phyloP scores from a whole-genome alignment of 257 asterid species.

The Sherardia arvensis region DNA sequence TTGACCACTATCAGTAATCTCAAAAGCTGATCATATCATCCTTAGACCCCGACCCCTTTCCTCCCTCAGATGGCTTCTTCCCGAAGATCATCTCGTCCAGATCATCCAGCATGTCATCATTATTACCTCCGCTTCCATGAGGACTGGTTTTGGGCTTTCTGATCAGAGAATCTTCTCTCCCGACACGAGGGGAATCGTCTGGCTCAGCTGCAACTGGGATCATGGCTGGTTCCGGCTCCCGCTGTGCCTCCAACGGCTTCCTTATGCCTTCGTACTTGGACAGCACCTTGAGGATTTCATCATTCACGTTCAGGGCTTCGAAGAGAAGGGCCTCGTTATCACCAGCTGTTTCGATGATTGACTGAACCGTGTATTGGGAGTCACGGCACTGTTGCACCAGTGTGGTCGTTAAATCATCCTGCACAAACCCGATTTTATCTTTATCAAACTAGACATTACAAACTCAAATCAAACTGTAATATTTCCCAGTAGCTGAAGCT shows the following conservation, averaged over 20 bases:
- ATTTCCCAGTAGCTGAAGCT: too few relatives aligned
- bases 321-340: constrained; percentile 89
- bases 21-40: constrained; percentile 79
- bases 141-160: constrained; percentile 38
- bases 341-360: constrained; percentile 73
- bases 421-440: constrained; percentile 8
- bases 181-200: constrained; percentile 54
- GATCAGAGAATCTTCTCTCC: constrained; percentile 52
- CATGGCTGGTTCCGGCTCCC: constrained; percentile 84
- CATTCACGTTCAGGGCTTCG: constrained; percentile 90
- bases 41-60: constrained; percentile 57
- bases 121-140: constrained; percentile 36
- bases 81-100: constrained; percentile 99
- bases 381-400: constrained; percentile 76
- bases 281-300: constrained; percentile 77
- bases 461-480: background rate
- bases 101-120: constrained; percentile 89
- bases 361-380: constrained; percentile 71
- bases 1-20: constrained; percentile 7
- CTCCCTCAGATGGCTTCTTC: constrained; percentile 54
- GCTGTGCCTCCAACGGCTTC: constrained; percentile 42
- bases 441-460: background rate
- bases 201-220: constrained; percentile 87
- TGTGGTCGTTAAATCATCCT: constrained; percentile 84
- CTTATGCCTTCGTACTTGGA: constrained; percentile 73